These are phyloP conservation scores for Exserohilum rostratum DNA, from an alignment of 2,329 filamentous ascomycete species.

Conservation along the genomic window DNA sequence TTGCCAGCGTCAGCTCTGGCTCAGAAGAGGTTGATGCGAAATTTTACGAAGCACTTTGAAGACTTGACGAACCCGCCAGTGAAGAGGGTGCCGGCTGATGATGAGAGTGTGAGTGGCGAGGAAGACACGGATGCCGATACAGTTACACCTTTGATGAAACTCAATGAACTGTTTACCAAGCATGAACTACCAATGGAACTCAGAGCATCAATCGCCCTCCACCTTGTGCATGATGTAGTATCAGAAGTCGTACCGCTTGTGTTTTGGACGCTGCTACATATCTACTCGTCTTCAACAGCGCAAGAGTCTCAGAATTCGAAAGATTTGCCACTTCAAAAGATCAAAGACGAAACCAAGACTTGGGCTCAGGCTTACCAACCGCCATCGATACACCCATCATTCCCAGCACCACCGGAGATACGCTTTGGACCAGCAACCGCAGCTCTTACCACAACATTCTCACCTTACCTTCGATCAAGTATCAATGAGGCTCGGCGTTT, in stretches of 20 bases:
- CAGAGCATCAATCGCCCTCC: slow-evolving; percentile 39
- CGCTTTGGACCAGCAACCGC: slow-evolving; percentile 24
- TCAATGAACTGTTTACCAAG: slow-evolving; percentile 40
- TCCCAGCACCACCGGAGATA: slow-evolving; percentile 44
- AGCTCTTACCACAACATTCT: slow-evolving; percentile 15
- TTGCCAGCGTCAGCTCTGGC: slow-evolving; percentile 44
- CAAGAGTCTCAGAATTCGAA: slow-evolving; percentile 7
- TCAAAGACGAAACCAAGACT: slow-evolving; percentile 36
- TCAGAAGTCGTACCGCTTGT: slow-evolving; percentile 40
- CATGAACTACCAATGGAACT: slow-evolving; percentile 34
- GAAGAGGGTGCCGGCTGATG: slow-evolving; percentile 36
- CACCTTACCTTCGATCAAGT: slow-evolving; percentile 38
- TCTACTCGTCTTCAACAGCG: slow-evolving; percentile 27
- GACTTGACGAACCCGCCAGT: slow-evolving; percentile 38
- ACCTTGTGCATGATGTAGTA: slow-evolving; percentile 36
- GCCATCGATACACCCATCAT: slow-evolving; percentile 44
- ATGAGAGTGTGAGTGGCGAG: slow-evolving; percentile 43
- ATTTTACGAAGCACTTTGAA: slow-evolving; percentile 34
- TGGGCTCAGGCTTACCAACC: slow-evolving; percentile 44
- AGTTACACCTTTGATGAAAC: slow-evolving; percentile 37
- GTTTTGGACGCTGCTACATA: slow-evolving; percentile 44
- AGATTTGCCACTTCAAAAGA: slow-evolving; percentile 27
- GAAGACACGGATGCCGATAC: slow-evolving; percentile 44
- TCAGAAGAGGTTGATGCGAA: slow-evolving; percentile 36
- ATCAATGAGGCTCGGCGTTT: slow-evolving; percentile 42